Base-by-base conservation (phyloP, 129 eudicot genomes). In the Scalesia atractyloides region DNA sequence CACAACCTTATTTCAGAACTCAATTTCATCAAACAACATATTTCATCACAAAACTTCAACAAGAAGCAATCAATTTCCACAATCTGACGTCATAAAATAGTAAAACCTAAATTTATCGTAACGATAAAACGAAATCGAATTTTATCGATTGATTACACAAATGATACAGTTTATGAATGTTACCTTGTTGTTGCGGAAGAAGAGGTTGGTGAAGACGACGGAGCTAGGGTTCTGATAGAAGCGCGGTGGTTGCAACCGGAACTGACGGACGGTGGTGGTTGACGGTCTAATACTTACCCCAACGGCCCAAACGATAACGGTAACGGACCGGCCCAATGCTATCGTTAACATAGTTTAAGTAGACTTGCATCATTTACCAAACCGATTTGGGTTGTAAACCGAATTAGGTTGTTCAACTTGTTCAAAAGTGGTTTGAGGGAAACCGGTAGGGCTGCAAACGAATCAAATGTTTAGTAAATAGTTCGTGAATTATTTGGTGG, bases 201-300 rank as follows among this genome's bases (percentile, higher is more conserved):
- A 18, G 57, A 44, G 16, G 24, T 18, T 33, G 61, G 66, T 18
- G 80, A 56, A 66, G 60, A 66, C 66, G 79, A 17, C 67, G 73
- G 48, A 44, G 9, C n/a, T n/a, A n/a, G n/a, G n/a, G n/a, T n/a
- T n/a, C n/a, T 15, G 47, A 66, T 57, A 75, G 67, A 20, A 75
- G 37, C 67, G 67, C 80, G 17, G 80, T 59, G 4, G 68, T 19
- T 43, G 46, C 80, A 14, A 57, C 30, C 61, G 80, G 73, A 62
- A 72, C 58, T 6, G 20, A 37, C 77, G 49, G 77, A 59, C 69
- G 34, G 37, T 18, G 22, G 44, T 57, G 7, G 9, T 36, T 9
- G 14, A 19, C 16, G 16, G 68, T 5, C 14, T 53, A 10, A 22
- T 53, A 53, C 9, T 14, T 24, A 4, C 4, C 57, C 9, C 37